Evolutionary conservation across 192 early-diverging fungal species (phyloP), one percentile per base, ranked within the genome.

Genomic region (Thamnidium elegans): DNA sequence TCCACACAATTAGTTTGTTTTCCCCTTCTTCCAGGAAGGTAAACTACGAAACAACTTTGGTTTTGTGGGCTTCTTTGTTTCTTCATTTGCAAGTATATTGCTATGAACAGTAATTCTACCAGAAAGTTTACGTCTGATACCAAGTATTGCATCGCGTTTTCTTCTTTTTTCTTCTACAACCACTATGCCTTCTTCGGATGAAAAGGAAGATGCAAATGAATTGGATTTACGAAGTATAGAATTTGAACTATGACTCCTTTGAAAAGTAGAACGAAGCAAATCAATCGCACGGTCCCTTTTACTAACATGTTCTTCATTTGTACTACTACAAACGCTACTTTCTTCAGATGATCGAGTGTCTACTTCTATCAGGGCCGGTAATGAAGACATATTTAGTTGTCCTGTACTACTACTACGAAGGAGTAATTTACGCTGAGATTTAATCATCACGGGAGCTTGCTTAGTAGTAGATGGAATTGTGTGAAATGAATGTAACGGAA

Each of bases 181-280:
- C 1, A 26, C 21, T 31, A 31, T 14, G n/a, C 3, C 55, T 15
- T 30, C 31, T 4, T 34, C 34, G 30, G 34, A 17, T 30, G 55
- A 39, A 34, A 17, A 19, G 47, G 55, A 19, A 34, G 19, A 26
- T 2, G 26, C 1, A 26, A 26, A 26, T 26, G 26, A 17, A 39
- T 19, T 39, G 7, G 31, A 30, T 34, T 56, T 56, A 34, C n/a
- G 36, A 9, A 39, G 36, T 39, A 39, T 19, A 7, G 7, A n/a
- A 34, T 56, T 48, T 3, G 14, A 19, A 19, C n/a, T 48, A 5
- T 19, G 31, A 4, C 1, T 34, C 10, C 55, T 30, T 1, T 36
- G 55, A 34, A 56, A 56, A 3, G 55, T 56, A 15, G 55, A 56
- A 9, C 55, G 55, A 56, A 56, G 55, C n/a, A 56, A 56, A 19